phyloP scores from a whole-genome alignment of 257 asterid species.

The Solanum appendiculatum region DNA sequence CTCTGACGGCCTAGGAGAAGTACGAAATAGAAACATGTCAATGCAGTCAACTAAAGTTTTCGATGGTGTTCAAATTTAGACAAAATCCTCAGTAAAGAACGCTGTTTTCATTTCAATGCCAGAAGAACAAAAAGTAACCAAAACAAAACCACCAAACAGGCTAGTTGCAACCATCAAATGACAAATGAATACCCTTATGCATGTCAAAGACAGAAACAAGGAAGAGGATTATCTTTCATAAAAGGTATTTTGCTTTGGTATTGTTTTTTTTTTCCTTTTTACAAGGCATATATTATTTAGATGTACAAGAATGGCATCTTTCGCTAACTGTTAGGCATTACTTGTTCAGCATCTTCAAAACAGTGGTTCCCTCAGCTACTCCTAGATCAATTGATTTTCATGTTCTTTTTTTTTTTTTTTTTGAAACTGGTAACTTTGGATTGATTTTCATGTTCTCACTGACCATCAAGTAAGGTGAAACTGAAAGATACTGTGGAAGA shows the following conservation, averaged over 20 bases:
- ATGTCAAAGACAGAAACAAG: background rate
- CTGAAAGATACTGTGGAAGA: background rate
- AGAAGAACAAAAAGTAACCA: background rate
- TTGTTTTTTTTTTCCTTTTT: background rate
- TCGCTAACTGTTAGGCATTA: background rate
- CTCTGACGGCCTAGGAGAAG: slow-evolving; percentile 73
- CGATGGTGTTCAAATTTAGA: background rate
- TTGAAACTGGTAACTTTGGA: background rate
- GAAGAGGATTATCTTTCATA: background rate
- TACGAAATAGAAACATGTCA: slow-evolving; percentile 5
- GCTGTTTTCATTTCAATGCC: background rate
- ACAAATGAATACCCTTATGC: background rate
- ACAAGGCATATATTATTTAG: background rate
- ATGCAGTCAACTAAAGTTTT: background rate
- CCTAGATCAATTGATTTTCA: background rate
- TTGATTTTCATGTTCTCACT: background rate
- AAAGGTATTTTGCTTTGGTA: background rate
- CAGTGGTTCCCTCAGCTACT: background rate
- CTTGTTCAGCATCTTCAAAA: background rate
- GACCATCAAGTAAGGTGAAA: background rate
- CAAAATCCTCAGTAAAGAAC: background rate
- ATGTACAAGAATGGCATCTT: background rate
- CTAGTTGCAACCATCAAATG: background rate
- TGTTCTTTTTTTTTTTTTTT: no score
- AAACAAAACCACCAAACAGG: background rate